Evolutionary conservation across 2,329 filamentous ascomycete genomes (phyloP).

Genomic region (Exophiala lecanii-corni): DNA sequence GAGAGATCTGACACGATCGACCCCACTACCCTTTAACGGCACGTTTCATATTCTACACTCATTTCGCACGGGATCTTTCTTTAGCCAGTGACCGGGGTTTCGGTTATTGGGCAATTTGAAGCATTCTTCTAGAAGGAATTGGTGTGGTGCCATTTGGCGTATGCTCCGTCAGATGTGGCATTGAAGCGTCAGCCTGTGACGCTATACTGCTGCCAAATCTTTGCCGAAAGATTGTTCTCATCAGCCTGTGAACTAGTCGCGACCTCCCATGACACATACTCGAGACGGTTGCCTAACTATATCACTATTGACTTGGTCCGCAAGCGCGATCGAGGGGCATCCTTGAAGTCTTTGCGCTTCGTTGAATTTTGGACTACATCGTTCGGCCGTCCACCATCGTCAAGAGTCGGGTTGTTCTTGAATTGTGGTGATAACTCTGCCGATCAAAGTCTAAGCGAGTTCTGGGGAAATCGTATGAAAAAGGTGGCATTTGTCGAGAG

Average conservation of each 20-base stretch:
- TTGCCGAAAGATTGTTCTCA: background rate
- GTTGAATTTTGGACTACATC: no score
- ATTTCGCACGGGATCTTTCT: slow-evolving; percentile 5
- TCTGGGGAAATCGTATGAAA: slow-evolving; percentile 17
- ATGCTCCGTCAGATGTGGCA: slow-evolving; percentile 1
- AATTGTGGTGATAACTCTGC: no score
- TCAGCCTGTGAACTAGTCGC: background rate
- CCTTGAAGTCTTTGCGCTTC: no score
- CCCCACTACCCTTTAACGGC: slow-evolving; percentile 18
- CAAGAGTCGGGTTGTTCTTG: no score
- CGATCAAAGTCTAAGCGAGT: no score
- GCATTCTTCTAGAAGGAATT: slow-evolving; percentile 8
- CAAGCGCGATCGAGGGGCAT: no score
- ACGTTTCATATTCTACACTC: slow-evolving; percentile 9
- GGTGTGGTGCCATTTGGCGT: background rate
- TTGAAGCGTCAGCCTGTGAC: slow-evolving; percentile 4
- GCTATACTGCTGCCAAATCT: background rate
- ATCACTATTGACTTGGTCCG: background rate
- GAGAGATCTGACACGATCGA: slow-evolving; percentile 10
- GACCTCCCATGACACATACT: background rate
- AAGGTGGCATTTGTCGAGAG: slow-evolving; percentile 5
- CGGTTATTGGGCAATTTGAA: slow-evolving; percentile 1
- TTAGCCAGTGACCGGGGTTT: slow-evolving; percentile 2
- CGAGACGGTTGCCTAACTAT: background rate
- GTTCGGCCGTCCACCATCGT: no score